Evolutionary conservation across 805 yeast genomes (phyloP), one percentile per base, ranked within the genome.

Genomic region (Cyberlindnera xylosilytica): DNA sequence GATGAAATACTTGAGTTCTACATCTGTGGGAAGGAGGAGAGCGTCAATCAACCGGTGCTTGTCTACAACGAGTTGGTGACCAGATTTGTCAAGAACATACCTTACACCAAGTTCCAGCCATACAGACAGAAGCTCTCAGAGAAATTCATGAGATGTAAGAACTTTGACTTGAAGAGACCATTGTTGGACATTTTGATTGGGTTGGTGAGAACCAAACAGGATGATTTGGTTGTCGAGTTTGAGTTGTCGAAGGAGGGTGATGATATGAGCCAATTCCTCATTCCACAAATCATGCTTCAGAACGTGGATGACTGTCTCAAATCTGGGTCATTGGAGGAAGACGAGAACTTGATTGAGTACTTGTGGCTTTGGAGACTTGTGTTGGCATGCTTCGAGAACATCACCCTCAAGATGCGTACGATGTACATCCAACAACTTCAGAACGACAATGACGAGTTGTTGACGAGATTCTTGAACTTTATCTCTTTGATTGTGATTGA

Each of bases 281-380:
- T 69, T 16, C 62, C 66, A 13, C 35, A 49, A 17, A 29, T n/a
- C 2, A 57, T 84, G 24, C 45, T 82, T 8, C 49, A 62, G 0
- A 54, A 56, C 23, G 50, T 75, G 6, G 39, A 50, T 6, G 42
- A 51, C 6, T 51, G 58, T 2, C 54, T 63, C 22, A 58, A 65
- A 4, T 54, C 58, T 27, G 56, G 54, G 13, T 54, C 54, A 17
- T 51, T 53, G 41, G 73, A 71, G 32, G 66, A 67, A 20, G 66
- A 63, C 18, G 45, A 51, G 22, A 58, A 56, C 4, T 57, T 70
- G 34, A 55, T 71, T 22, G 65, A 60, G 17, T 83, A 75, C 55
- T 51, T 83, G 26, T 82, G 86, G 81, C 65, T 78, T 42, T 89
- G 95, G 95, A 65, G 64, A 47, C 65, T 87, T 41, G 60, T 85